Evolutionary conservation across 176 grass and related monocot genomes (phyloP), one percentile per base, ranked within the genome.

Genomic region (Guadua angustifolia): DNA sequence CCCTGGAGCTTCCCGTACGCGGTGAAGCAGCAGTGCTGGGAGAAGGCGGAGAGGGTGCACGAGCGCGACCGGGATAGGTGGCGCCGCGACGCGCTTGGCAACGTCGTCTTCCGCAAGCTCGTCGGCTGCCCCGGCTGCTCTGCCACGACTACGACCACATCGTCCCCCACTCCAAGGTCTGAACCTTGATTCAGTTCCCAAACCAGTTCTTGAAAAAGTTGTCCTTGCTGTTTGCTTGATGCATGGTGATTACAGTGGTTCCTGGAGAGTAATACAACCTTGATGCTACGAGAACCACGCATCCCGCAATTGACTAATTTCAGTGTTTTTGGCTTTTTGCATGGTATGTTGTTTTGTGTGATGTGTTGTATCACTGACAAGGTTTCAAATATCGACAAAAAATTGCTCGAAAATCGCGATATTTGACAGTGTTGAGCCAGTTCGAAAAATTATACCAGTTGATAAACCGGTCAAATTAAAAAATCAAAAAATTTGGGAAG

Each of bases 131-230:
- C 96, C 18, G 93, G 96, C 57, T 99, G 93, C 96, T 99, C 58
- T 99, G 93, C 89, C 96, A 99, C 83, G 96, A 99, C 84, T 99
- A 95, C 43, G 93, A 99, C 78, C 96, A 99, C 88, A 90, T 99
- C 65, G 8, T 99, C 9, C 93, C 96, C 53, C 95, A 92, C 71
- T 99, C 96, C 49, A 99, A 95, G 96, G 93, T 99, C 53, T 10
- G 18, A 32, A 38, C 2, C 2, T 39, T 7, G 9, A 38, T 7
- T 24, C 39, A 12, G 33, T n/a, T n/a, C 53, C 3, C 38, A 42
- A 58, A 36, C 13, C 16, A 32, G 5, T 11, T 78, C 35, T n/a
- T 65, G 17, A 21, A 38, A 38, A 44, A 13, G 39, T 13, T 73
- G 7, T 40, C 26, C 22, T 32, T 42, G 68, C 25, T 62, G 68